These are phyloP conservation scores for Microglena sp. DNA, from an alignment of 139 green algal genomes.

Conservation along the genomic window DNA sequence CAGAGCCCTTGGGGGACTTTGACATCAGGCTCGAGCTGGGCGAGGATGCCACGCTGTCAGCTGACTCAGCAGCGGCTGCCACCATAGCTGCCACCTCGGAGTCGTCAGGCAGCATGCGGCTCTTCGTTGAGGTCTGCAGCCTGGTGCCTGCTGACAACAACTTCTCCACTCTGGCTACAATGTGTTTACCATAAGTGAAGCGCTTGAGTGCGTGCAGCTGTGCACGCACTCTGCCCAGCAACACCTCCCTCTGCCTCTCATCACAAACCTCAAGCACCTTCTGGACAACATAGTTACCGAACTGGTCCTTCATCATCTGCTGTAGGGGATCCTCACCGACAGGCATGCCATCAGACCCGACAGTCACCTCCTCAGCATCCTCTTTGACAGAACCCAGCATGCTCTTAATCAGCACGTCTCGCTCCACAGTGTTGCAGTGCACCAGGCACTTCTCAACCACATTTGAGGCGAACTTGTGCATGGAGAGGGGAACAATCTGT, in stretches of 20 bases:
- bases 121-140: conserved; percentile 14
- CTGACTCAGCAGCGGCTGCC: conserved; percentile 5
- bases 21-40: too few relatives aligned
- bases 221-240: conserved; percentile 57
- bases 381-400: neutral
- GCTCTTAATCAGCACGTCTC: conserved; percentile 36
- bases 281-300: conserved; percentile 77
- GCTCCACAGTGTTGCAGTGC: conserved; percentile 37
- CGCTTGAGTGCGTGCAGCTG: conserved; percentile 71
- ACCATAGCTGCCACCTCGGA: too few relatives aligned
- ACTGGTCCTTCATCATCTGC: conserved; percentile 83
- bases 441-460: conserved; percentile 83
- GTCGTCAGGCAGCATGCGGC: conserved; percentile 1
- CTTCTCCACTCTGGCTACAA: conserved; percentile 80
- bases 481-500: conserved; percentile 53
- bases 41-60: too few relatives aligned
- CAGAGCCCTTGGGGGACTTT: too few relatives aligned
- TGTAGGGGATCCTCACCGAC: conserved; percentile 40
- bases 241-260: conserved; percentile 54
- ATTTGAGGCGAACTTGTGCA: conserved; percentile 87
- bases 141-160: conserved; percentile 39
- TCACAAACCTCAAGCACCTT: conserved; percentile 51
- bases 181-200: conserved; percentile 91
- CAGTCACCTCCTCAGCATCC: neutral
- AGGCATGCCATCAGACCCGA: neutral